Evolutionary conservation across 192 early-diverging fungal genomes (phyloP), one percentile per base, ranked within the genome.

Genomic region (Podila epicladia): DNA sequence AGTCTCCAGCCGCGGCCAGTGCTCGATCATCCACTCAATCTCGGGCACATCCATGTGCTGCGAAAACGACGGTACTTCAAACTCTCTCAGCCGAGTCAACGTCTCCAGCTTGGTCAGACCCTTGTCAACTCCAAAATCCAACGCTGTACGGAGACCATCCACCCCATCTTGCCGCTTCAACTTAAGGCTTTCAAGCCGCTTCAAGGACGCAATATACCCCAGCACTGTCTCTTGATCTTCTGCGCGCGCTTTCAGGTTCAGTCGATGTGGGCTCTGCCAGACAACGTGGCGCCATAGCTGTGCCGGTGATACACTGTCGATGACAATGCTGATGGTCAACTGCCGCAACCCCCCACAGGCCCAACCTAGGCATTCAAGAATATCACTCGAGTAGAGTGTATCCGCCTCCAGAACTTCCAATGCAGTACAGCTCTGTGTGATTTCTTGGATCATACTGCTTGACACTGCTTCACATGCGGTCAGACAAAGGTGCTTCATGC

Each of bases 1-100:
- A 9, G 8, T 55, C 24, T 55, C n/a, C 2, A 55, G 53, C 24
- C 2, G 24, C 8, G 53, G 53, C 53, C 53, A 55, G n/a, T 55
- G n/a, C 53, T 55, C 53, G 20, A 55, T n/a, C 53, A 55, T 55
- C 53, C 53, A 55, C 22, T 55, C 53, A 11, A 55, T 55, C 53
- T 55, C 53, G 20, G 24, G 24, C 20, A 55, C 24, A 26, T 55
- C 53, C 53, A 55, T 55, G 53, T 55, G 53, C 17, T 55, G 53
- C 20, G 53, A n/a, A 55, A n/a, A 55, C n/a, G 53, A 55, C 1
- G 53, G 53, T 0, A 55, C 53, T 11, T 55, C n/a, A 26, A 55
- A 55, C 22, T 55, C 53, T 7, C 53, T 9, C 17, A 55, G 53
- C 6, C 9, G 19, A 5, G 24, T 26, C 53, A 55, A 26, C 9